Conservation (phyloP, 2,329 filamentous ascomycete species). For the Fusarium sp. region DNA sequence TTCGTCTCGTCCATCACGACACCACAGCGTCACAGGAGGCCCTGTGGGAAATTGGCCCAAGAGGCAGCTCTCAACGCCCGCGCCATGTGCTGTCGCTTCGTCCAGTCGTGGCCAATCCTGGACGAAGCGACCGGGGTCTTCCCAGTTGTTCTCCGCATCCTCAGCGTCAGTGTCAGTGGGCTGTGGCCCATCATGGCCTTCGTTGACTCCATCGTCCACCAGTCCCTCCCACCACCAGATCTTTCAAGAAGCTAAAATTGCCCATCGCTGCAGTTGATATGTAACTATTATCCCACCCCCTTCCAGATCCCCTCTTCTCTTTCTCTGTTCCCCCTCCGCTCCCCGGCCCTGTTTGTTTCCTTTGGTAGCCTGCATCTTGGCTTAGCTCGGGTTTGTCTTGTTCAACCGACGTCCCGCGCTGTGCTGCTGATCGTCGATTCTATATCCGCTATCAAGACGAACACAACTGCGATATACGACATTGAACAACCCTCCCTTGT, state of each 20-base stretch:
- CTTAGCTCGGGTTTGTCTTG: slow-evolving; percentile 31
- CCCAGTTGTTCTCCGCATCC: slow-evolving; percentile 44
- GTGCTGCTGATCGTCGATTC: slow-evolving; percentile 40
- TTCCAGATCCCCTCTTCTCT: slow-evolving; percentile 23
- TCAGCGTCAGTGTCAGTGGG: slow-evolving; percentile 27
- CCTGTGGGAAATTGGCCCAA: slow-evolving; percentile 45
- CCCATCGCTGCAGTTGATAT: slow-evolving; percentile 26
- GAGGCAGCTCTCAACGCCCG: slow-evolving; percentile 38
- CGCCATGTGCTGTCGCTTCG: slow-evolving; percentile 41
- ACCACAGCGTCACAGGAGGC: slow-evolving; percentile 48
- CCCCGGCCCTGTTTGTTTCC: slow-evolving; percentile 14
- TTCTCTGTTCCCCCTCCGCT: slow-evolving; percentile 19
- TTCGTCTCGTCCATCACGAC: slow-evolving; percentile 41
- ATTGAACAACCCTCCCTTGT: slow-evolving; percentile 30
- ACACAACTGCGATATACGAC: slow-evolving; percentile 19
- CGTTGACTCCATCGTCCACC: slow-evolving; percentile 21
- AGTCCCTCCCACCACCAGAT: slow-evolving; percentile 40
- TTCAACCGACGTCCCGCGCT: slow-evolving; percentile 31
- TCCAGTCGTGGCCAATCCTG: slow-evolving; percentile 44
- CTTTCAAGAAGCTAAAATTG: slow-evolving; percentile 40
- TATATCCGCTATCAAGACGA: slow-evolving; percentile 16
- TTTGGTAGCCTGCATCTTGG: slow-evolving; percentile 16
- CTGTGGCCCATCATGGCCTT: slow-evolving; percentile 18
- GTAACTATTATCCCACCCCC: slow-evolving; percentile 40
- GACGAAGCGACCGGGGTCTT: slow-evolving; percentile 34